Evolutionary conservation across 202 grass and related monocot species (phyloP), one percentile per base, ranked within the genome.

Genomic region (Elaeis oleifera): DNA sequence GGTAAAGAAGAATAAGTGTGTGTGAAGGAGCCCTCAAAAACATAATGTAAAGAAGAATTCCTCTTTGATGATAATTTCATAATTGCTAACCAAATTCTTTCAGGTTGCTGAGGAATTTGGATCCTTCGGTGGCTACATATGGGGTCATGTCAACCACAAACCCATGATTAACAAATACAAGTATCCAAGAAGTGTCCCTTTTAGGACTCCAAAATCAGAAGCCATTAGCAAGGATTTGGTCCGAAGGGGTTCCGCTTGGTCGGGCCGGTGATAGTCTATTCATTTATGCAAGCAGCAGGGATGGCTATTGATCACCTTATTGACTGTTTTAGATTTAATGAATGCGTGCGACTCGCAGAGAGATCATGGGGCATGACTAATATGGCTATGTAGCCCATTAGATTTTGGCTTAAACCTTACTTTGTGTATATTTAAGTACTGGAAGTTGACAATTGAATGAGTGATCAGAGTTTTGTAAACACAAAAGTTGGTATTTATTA

Each of bases 101-200:
- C 62, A 96, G 94, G 72, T 99, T 71, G 83, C 75, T 0, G 72
- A 82, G 62, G 85, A 94, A 63, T 99, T 99, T 64, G 94, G 94
- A 56, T 99, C 94, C n/a, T 99, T 99, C 65, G 84, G 88, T 20
- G 80, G 58, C 11, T 99, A 99, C 59, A 89, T 99, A 54, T 99
- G 94, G 88, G 85, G 94, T 2, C 88, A 99, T 52, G 57, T 94
- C 50, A 99, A 99, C 63, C 88, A 94, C 82, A 82, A 82, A 25
- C 88, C 94, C 4, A 44, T 77, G 69, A 72, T 94, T 5, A 79
- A 82, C 18, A 99, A 75, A 63, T 87, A 89, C 85, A 89, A 78
- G 75, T 69, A 89, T 76, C 81, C 66, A 22, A 84, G 68, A 16
- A 86, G 74, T 69, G 77, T 99, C 58, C 94, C 94, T 17, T 72